Base-by-base conservation (phyloP, 768 basidiomycete genomes). In the Serendipita sp. region DNA sequence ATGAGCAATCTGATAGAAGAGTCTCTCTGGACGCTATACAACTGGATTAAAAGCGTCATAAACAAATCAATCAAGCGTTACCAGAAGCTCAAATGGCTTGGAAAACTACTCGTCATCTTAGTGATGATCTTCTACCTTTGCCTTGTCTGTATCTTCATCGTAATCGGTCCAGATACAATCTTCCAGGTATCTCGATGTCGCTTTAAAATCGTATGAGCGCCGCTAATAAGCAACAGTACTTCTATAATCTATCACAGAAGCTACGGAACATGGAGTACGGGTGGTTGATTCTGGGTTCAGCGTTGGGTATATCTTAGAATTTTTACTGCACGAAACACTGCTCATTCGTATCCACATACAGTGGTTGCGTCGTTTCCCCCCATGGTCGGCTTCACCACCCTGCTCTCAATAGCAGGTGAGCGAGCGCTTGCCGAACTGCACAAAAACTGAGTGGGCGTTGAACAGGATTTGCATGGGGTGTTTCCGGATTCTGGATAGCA, bases 391-490 rank as follows among this genome's bases (percentile, higher is more conserved):
- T 83, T 85, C 70, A 84, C 84, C 0, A 85, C 86, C 9, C 45
- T 48, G 20, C 45, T 48, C 45, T 48, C 45, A 28, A 48, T 48
- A 20, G 45, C 45, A 20, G 45, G 45, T 48, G 0, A 20, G 45
- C 45, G 26, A 28, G 45, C 45, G 2, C 45, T 48, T n/a, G 26
- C 9, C n/a, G 45, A n/a, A 48, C n/a, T 48, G 45, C 9, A 20
- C 45, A 48, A 5, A 28, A 20, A 9, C 45, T 28, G 45, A 28
- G n/a, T 9, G 1, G n/a, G 9, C 45, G n/a, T 48, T 38, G 5
- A 0, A 72, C 78, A 74, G 90, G 90, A 1, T 92, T 90, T 71
- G 85, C 88, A 1, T 92, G 88, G 67, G 90, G 90, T 48, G 78
- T 88, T 74, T 78, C 78, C 63, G 90, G 90, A 0, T 85, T 87